Evolutionary conservation across 108 stramenopile genomes (phyloP), one percentile per base, ranked within the genome.

Genomic region (Chaetoceros tenuissimus): DNA sequence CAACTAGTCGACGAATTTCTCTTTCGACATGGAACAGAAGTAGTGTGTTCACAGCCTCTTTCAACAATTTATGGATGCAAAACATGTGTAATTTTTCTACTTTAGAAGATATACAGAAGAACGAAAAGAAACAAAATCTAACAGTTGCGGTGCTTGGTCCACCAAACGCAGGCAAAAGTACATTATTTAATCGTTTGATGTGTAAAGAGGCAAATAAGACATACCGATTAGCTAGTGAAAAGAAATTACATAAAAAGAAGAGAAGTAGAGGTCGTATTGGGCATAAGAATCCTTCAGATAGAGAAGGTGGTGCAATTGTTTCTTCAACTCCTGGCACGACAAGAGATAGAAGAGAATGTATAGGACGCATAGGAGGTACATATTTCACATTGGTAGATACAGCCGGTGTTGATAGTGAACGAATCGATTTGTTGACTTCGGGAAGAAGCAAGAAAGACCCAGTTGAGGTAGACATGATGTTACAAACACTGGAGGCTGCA

Each of bases 151-250:
- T 93, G 51, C 52, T 94, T 8, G 92, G 92, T 2, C 92, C 92
- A 60, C 92, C 92, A 23, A 94, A 94, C 52, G 92, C 92, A n/a
- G 92, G 89, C 28, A 94, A 94, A 63, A 79, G 77, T 3, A 94
- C 92, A 3, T 64, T 94, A 8, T 94, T 87, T 78, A 94, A 94
- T 70, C 63, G 88, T 31, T 53, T 93, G 19, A 76, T 87, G 71
- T 83, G 84, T 66, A 87, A 86, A 62, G 80, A 75, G 62, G 26
- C 67, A 3, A 87, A 92, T 57, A 58, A 66, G 30, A 61, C 82
- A 2, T 86, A 88, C 55, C 28, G 58, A 46, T 54, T 90, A 20
- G 76, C 75, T 17, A 72, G 76, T 44, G 75, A 79, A 5, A 73
- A 72, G 46, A 64, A 74, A 31, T 50, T 30, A 55, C 79, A 67